Conservation (phyloP, 208 protist species). For the Leishmania guyanensis region DNA sequence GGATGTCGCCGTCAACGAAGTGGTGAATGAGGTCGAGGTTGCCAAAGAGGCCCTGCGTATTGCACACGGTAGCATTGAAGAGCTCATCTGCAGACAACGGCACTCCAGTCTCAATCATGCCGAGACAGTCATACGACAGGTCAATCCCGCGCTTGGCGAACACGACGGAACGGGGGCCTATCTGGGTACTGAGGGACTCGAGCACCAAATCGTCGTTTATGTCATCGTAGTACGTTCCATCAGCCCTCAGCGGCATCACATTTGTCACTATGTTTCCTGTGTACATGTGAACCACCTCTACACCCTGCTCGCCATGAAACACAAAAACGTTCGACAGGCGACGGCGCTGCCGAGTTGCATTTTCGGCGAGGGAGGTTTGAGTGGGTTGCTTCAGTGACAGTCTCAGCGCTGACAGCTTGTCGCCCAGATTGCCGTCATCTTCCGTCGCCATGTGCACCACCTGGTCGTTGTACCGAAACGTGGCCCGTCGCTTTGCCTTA, state of each 20-base stretch:
- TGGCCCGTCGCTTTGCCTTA: conserved; percentile 27
- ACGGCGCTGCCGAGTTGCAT: conserved; percentile 5
- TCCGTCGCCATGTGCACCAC: conserved; percentile 70
- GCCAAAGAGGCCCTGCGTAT: conserved; percentile 80
- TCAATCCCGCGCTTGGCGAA: conserved; percentile 59
- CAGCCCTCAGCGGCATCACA: conserved; percentile 65
- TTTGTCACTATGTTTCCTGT: conserved; percentile 74
- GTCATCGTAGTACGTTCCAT: conserved; percentile 78
- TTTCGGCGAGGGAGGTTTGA: conserved; percentile 8
- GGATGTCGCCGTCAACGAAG: conserved; percentile 77
- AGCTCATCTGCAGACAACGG: conserved; percentile 54
- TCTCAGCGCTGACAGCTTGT: conserved; percentile 37
- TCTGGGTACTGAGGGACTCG: conserved; percentile 64
- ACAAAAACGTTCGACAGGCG: conserved; percentile 76
- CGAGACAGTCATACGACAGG: conserved; percentile 72
- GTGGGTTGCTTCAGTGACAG: not conserved
- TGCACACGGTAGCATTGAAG: conserved; percentile 78
- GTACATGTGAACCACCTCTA: conserved; percentile 91
- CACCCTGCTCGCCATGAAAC: conserved; percentile 72
- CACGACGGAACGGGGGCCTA: conserved; percentile 50
- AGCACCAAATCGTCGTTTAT: conserved; percentile 88
- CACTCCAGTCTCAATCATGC: conserved; percentile 57
- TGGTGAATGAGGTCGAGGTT: conserved; percentile 77
- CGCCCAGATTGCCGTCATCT: conserved; percentile 74
- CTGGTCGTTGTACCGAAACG: conserved; percentile 63